Evolutionary conservation across 257 asterid genomes (phyloP), one percentile per base, ranked within the genome.

Genomic region (Leonotis leonurus): DNA sequence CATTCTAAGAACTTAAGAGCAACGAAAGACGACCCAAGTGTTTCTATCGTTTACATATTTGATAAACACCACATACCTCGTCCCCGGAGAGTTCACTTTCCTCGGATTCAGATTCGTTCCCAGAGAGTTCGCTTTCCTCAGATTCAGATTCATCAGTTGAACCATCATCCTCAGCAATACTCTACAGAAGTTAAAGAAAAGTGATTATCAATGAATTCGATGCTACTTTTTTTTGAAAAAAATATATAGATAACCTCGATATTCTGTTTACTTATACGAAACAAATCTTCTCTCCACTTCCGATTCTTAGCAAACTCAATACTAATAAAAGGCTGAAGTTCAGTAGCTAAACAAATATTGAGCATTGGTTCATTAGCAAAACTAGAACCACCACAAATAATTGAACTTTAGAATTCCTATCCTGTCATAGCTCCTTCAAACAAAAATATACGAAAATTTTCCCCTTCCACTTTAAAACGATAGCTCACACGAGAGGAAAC

Each of bases 11-110:
- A 41, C 46, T 33, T 10, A 48, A 26, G 32, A 44, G 60, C 26
- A 10, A 39, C 17, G 4, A 41, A 7, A 50, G 9, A 24, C 32
- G 37, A 29, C 7, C 11, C 56, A 30, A 27, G n/a, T n/a, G n/a
- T n/a, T n/a, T n/a, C n/a, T n/a, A n/a, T n/a, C n/a, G n/a, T n/a
- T n/a, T n/a, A n/a, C n/a, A n/a, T n/a, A n/a, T n/a, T n/a, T n/a
- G n/a, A 56, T 52, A 67, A 68, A 66, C 60, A 52, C 64, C 69
- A 69, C 22, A 52, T 80, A 86, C 95, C 95, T 88, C 89, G 72
- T 83, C 76, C 9, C 72, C 77, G 2, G 83, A 70, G 67, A 54
- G 56, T 32, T 79, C 73, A 62, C 78, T 72, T 10, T 66, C 67
- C 59, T 83, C 82, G 0, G 87, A 72, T 21, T 72, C 86, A 6